phyloP scores from a whole-genome alignment of 2,329 filamentous ascomycete species.

The Biscogniauxia marginata region DNA sequence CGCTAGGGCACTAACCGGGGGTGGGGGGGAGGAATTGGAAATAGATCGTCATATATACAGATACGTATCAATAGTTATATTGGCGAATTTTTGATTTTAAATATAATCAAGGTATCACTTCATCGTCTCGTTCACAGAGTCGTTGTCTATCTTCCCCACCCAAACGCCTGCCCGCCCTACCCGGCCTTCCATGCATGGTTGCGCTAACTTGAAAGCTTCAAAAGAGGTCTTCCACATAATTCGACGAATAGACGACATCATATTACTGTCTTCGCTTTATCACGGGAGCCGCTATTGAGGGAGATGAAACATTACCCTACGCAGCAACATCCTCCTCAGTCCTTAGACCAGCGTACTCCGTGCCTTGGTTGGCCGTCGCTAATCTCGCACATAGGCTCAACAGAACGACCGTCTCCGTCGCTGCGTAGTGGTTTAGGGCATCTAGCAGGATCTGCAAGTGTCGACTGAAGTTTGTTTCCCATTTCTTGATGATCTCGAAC shows the following conservation, averaged over 20 bases:
- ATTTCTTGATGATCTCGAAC: constrained; percentile 84
- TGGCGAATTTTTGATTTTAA: not conserved
- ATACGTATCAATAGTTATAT: not conserved
- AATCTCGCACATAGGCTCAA: constrained; percentile 81
- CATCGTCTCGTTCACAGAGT: not conserved
- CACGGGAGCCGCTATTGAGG: not conserved
- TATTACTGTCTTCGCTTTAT: no score
- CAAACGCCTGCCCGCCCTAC: not conserved
- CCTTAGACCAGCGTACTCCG: constrained; percentile 59
- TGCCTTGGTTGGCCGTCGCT: constrained; percentile 78
- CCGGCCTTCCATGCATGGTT: not conserved
- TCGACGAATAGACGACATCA: constrained; percentile 6
- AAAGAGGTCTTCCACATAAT: constrained; percentile 12
- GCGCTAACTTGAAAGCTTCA: constrained; percentile 1
- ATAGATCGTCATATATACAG: not conserved
- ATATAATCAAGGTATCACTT: constrained; percentile 1
- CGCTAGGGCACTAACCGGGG: no score
- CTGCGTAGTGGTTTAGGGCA: constrained; percentile 93
- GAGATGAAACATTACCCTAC: constrained; percentile 9
- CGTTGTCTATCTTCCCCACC: not conserved
- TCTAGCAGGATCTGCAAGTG: constrained; percentile 94
- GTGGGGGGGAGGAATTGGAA: no score
- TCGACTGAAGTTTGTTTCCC: constrained; percentile 88
- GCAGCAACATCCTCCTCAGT: constrained; percentile 53
- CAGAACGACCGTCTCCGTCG: constrained; percentile 93